These are phyloP conservation scores for Oxyria digyna DNA, from an alignment of 148 eudicot species.

Conservation along the genomic window DNA sequence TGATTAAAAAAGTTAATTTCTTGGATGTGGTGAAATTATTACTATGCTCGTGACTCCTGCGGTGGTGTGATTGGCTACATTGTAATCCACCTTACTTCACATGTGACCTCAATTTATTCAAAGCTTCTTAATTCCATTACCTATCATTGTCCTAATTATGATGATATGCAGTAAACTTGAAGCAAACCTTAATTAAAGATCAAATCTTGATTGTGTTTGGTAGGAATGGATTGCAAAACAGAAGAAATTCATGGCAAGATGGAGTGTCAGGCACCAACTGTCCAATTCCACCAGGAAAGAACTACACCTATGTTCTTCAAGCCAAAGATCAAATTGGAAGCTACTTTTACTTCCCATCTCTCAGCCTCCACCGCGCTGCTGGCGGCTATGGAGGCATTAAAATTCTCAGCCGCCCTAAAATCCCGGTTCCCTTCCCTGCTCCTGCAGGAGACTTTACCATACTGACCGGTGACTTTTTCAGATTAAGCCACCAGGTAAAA, in stretches of 20 bases:
- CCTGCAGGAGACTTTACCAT: slow-evolving; percentile 73
- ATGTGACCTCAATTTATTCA: slow-evolving; percentile 4
- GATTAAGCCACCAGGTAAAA: slow-evolving; percentile 53
- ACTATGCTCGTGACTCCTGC: background rate
- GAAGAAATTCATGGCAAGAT: slow-evolving; percentile 91
- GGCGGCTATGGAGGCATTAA: slow-evolving; percentile 74
- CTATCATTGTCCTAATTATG: background rate
- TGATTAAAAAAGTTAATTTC: too few relatives aligned
- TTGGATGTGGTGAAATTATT: slow-evolving; percentile 1
- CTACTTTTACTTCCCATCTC: slow-evolving; percentile 85
- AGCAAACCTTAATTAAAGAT: background rate
- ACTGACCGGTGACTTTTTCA: slow-evolving; percentile 94
- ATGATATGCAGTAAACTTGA: background rate
- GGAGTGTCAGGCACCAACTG: slow-evolving; percentile 81
- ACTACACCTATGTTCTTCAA: slow-evolving; percentile 83
- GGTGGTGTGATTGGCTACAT: slow-evolving; percentile 4
- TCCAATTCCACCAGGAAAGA: slow-evolving; percentile 67
- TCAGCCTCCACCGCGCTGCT: slow-evolving; percentile 70
- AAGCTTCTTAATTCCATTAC: background rate
- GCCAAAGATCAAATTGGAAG: slow-evolving; percentile 95
- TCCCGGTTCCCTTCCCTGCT: slow-evolving; percentile 82
- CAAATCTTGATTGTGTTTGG: background rate
- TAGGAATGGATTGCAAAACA: slow-evolving; percentile 87
- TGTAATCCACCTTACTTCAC: slow-evolving; percentile 4
- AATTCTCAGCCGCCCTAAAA: slow-evolving; percentile 71